phyloP scores from a whole-genome alignment of 805 yeast species.

The Candida golubevii region DNA sequence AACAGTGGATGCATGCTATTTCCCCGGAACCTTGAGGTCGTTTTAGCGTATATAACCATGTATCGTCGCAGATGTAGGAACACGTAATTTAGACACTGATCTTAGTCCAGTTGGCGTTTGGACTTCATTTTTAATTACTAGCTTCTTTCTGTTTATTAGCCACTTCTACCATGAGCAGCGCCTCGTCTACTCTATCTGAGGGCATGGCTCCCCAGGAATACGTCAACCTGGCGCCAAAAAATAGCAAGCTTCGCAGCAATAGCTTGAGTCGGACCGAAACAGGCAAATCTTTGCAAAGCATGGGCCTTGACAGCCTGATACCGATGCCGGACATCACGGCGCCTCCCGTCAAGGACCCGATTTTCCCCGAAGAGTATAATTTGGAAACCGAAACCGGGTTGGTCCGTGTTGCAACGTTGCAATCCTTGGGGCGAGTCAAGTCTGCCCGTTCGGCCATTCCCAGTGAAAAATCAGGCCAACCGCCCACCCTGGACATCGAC shows the following conservation, averaged over 20 bases:
- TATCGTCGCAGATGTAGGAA: background rate
- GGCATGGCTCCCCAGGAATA: slow-evolving; percentile 12
- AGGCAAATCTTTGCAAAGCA: slow-evolving; percentile 57
- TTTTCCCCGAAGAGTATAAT: slow-evolving; percentile 91
- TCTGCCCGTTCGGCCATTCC: slow-evolving; percentile 13
- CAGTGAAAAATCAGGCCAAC: slow-evolving; percentile 18
- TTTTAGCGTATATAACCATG: background rate
- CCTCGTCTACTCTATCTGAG: slow-evolving; percentile 9
- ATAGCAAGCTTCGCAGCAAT: slow-evolving; percentile 4
- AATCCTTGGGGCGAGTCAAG: slow-evolving; percentile 53
- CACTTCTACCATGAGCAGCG: slow-evolving; percentile 6
- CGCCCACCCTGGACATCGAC: slow-evolving; percentile 37
- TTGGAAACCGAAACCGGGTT: slow-evolving; percentile 85
- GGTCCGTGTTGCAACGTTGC: slow-evolving; percentile 74
- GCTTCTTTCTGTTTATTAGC: no score
- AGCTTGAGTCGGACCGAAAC: slow-evolving; percentile 49
- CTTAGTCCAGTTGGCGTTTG: no score
- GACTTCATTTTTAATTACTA: no score
- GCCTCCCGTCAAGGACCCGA: slow-evolving; percentile 53
- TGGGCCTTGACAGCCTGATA: slow-evolving; percentile 54
- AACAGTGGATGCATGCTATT: background rate
- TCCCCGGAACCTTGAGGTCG: background rate
- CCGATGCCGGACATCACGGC: slow-evolving; percentile 49
- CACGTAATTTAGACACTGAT: background rate
- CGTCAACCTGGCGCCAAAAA: background rate